These are phyloP conservation scores for Populus hybrid DNA, from an alignment of 441 rosid genomes.

Conservation along the genomic window DNA sequence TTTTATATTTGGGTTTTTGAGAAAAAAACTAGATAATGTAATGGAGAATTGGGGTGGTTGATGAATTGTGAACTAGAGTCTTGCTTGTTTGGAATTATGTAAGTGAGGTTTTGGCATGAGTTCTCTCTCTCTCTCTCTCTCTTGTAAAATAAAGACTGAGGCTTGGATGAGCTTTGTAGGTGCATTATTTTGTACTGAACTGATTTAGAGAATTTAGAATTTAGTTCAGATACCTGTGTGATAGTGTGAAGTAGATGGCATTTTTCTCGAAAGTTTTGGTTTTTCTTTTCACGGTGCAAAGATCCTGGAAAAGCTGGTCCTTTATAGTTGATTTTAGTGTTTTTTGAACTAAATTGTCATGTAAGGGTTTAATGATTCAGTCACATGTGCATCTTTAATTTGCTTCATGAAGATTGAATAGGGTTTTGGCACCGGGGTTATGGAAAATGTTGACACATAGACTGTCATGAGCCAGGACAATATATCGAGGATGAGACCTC, in stretches of 20 bases:
- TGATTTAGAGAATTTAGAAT: slow-evolving; percentile 4
- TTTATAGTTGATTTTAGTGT: neutral
- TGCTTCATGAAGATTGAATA: slow-evolving; percentile 20
- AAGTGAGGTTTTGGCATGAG: neutral
- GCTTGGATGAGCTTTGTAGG: neutral
- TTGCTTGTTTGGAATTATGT: slow-evolving; percentile 9
- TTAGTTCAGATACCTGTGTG: neutral
- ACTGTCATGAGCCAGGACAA: slow-evolving; percentile 68
- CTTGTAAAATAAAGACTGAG: neutral
- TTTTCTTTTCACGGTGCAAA: neutral
- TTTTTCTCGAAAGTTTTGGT: neutral
- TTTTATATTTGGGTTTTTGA: slow-evolving; percentile 6
- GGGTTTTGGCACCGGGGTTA: slow-evolving; percentile 25
- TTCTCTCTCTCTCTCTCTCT: neutral
- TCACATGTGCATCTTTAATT: slow-evolving; percentile 1
- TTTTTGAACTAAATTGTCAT: neutral
- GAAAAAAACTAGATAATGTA: neutral
- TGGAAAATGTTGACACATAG: slow-evolving; percentile 48
- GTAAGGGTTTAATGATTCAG: neutral
- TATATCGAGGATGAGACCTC: slow-evolving; percentile 57
- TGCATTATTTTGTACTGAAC: slow-evolving; percentile 6
- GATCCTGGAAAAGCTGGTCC: neutral
- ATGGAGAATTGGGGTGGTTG: slow-evolving; percentile 12
- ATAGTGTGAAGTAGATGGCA: neutral
- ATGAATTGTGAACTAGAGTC: slow-evolving; percentile 1